Conservation (phyloP, 192 early-diverging fungal species). For the Powellomyces hirtus region DNA sequence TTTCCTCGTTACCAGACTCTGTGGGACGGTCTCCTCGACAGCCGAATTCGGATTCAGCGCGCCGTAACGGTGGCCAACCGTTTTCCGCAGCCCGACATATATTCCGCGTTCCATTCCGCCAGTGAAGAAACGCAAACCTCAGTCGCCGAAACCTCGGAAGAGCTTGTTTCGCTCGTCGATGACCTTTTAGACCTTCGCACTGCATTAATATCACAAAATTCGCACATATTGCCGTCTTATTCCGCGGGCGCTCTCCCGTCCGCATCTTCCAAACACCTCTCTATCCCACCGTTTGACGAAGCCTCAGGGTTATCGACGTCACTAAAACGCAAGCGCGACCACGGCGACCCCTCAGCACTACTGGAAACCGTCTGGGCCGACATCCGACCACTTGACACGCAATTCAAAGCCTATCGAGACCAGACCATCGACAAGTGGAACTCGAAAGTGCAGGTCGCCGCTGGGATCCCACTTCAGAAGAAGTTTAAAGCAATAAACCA, state of each 20-base stretch:
- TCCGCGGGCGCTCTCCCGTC: conserved; percentile 29
- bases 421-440: conserved; percentile 92
- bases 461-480: conserved; percentile 70
- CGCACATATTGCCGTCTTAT: not conserved
- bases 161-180: conserved; percentile 41
- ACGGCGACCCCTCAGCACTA: conserved; percentile 41
- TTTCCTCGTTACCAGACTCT: conserved; percentile 44
- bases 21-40: conserved; percentile 83
- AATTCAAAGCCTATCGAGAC: conserved; percentile 78
- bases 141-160: conserved; percentile 17
- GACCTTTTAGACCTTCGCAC: conserved; percentile 39
- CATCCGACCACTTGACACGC: conserved; percentile 55
- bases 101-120: conserved; percentile 18
- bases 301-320: conserved; percentile 11
- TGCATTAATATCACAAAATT: conserved; percentile 28
- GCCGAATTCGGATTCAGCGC: conserved; percentile 85
- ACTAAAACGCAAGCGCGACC: conserved; percentile 46
- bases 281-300: conserved; percentile 13
- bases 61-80: conserved; percentile 70
- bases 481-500: conserved; percentile 97
- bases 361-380: conserved; percentile 60
- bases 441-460: conserved; percentile 71
- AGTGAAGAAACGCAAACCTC: not conserved
- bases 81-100: conserved; percentile 61
- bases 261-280: not conserved